These are phyloP conservation scores for Epichloe uncinata DNA, from an alignment of 2,329 filamentous ascomycete species.

Conservation along the genomic window DNA sequence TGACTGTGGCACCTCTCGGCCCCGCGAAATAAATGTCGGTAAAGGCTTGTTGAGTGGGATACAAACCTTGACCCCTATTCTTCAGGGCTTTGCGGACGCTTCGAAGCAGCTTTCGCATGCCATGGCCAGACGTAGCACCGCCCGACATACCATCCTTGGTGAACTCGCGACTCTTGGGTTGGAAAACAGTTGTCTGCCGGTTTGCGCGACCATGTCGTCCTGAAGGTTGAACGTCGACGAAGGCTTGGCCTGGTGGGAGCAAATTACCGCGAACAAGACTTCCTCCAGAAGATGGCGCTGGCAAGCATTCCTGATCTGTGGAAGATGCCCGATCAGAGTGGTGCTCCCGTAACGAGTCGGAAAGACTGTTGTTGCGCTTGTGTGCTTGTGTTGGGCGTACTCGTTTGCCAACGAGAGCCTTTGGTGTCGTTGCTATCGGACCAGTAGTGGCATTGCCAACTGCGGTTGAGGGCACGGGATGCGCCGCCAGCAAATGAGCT, in stretches of 20 bases:
- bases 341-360: constrained; percentile 67
- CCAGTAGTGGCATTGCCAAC: constrained; percentile 31
- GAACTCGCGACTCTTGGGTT: constrained; percentile 23
- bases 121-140: constrained; percentile 53
- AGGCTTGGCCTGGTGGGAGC: constrained; percentile 69
- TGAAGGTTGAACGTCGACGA: constrained; percentile 53
- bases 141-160: constrained; percentile 35
- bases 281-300: constrained; percentile 58
- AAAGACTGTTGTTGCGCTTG: constrained; percentile 77
- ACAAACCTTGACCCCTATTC: constrained; percentile 34
- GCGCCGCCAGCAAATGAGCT: constrained; percentile 34
- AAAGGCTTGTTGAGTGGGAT: constrained; percentile 32
- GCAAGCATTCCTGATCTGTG: constrained; percentile 43
- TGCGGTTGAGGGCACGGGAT: constrained; percentile 41
- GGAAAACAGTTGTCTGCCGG: constrained; percentile 41
- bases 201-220: constrained; percentile 31
- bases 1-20: constrained; percentile 40
- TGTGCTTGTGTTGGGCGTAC: constrained; percentile 48
- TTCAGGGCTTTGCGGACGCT: constrained; percentile 75
- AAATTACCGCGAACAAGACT: constrained; percentile 80
- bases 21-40: constrained; percentile 35
- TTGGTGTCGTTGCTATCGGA: constrained; percentile 44
- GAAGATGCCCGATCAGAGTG: constrained; percentile 36
- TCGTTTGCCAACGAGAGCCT: constrained; percentile 43
- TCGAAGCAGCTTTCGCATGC: constrained; percentile 75